These are phyloP conservation scores for Phytophthora macrochlamydospora DNA, from an alignment of 352 stramenopile species.

Conservation along the genomic window DNA sequence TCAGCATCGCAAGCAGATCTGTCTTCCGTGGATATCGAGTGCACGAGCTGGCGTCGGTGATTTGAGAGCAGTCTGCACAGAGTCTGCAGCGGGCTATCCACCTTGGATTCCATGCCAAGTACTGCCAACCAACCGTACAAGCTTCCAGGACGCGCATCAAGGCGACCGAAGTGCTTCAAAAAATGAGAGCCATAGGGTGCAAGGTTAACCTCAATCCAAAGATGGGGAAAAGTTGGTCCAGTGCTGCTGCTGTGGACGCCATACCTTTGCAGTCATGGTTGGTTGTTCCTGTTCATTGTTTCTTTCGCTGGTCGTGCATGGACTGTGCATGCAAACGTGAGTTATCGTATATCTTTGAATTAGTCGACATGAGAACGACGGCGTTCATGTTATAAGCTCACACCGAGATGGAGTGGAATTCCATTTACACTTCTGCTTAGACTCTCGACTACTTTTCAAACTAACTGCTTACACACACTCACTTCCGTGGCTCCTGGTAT, in stretches of 20 bases:
- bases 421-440: neutral
- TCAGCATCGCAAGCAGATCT: neutral
- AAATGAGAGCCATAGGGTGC: neutral
- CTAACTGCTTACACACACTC: neutral
- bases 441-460: neutral
- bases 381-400: too few relatives aligned
- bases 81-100: neutral
- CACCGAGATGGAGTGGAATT: too few relatives aligned
- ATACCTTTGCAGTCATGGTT: too few relatives aligned
- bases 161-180: neutral
- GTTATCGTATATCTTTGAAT: too few relatives aligned
- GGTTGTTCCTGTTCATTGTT: too few relatives aligned
- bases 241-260: too few relatives aligned
- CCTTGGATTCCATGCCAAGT: too few relatives aligned
- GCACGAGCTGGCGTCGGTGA: neutral
- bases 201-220: neutral
- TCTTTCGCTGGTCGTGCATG: too few relatives aligned
- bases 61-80: neutral
- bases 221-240: neutral
- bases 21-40: neutral
- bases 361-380: too few relatives aligned
- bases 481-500: neutral
- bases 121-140: too few relatives aligned
- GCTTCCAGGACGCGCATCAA: too few relatives aligned
- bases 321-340: too few relatives aligned